Evolutionary conservation across 257 asterid genomes (phyloP).

Genomic region (Solanum peruvianum): DNA sequence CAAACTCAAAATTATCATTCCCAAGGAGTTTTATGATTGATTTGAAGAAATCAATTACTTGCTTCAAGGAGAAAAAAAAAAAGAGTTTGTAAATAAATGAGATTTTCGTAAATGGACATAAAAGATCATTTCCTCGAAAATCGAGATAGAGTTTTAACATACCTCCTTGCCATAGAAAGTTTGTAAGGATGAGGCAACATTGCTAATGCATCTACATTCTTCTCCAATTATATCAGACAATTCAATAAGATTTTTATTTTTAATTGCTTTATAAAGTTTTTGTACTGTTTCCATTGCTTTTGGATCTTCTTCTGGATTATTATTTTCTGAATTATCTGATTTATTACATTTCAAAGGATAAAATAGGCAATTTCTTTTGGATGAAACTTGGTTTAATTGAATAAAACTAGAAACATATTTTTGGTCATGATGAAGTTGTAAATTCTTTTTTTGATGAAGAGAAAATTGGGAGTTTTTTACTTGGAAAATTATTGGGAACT

Average conservation of each 20-base stretch:
- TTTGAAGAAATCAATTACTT: constrained; percentile 53
- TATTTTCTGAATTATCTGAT: background rate
- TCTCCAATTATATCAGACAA: constrained; percentile 57
- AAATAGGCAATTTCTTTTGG: background rate
- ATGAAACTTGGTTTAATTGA: background rate
- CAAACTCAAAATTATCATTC: constrained; percentile 31
- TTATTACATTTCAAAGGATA: constrained; percentile 10
- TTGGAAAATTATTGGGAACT: background rate
- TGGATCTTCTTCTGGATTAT: constrained; percentile 12
- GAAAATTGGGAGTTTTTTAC: constrained; percentile 4
- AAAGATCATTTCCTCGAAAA: background rate
- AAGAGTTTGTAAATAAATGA: too few species aligned
- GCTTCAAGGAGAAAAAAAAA: constrained; percentile 31
- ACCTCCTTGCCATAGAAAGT: constrained; percentile 69
- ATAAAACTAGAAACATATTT: background rate
- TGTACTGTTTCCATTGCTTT: constrained; percentile 55
- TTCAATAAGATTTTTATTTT: constrained; percentile 24
- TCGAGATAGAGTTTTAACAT: background rate
- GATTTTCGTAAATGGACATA: too few species aligned
- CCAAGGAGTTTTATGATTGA: constrained; percentile 35
- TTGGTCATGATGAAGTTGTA: background rate
- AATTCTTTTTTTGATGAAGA: background rate
- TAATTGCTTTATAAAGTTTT: constrained; percentile 47
- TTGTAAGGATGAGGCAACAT: constrained; percentile 30
- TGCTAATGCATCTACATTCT: constrained; percentile 56